phyloP scores from a whole-genome alignment of 2,329 filamentous ascomycete genomes.

The Alternaria alternata region DNA sequence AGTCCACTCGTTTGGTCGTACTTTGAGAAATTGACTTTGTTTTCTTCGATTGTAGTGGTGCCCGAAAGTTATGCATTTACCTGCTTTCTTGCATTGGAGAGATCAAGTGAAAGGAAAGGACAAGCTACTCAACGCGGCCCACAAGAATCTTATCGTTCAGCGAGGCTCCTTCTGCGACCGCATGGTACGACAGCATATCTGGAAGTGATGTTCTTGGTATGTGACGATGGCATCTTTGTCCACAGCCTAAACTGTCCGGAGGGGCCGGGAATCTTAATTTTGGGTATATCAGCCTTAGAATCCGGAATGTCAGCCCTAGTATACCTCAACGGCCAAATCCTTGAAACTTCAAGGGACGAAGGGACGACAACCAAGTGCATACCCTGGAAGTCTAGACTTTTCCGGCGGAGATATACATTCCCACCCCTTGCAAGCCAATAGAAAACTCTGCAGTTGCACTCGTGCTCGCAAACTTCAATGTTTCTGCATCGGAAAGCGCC shows the following conservation, averaged over 20 bases:
- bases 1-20: background rate
- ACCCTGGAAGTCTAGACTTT: background rate
- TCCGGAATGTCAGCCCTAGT: background rate
- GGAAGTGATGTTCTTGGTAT: background rate
- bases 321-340: background rate
- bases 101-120: too few species aligned
- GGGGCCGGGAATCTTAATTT: background rate
- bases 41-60: background rate
- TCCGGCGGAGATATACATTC: background rate
- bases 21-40: background rate
- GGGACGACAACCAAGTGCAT: background rate
- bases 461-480: background rate
- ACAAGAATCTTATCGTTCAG: background rate
- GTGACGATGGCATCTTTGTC: background rate
- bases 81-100: background rate
- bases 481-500: slow-evolving; percentile 11
- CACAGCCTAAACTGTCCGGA: background rate
- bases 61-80: background rate
- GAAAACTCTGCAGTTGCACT: slow-evolving; percentile 24
- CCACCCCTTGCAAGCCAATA: slow-evolving; percentile 2
- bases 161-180: background rate
- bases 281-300: background rate
- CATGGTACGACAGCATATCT: background rate
- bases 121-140: too few species aligned
- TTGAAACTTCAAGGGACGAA: background rate